Evolutionary conservation across 2,329 filamentous ascomycete genomes (phyloP).

Genomic region (Sclerotinia sclerotiorum): DNA sequence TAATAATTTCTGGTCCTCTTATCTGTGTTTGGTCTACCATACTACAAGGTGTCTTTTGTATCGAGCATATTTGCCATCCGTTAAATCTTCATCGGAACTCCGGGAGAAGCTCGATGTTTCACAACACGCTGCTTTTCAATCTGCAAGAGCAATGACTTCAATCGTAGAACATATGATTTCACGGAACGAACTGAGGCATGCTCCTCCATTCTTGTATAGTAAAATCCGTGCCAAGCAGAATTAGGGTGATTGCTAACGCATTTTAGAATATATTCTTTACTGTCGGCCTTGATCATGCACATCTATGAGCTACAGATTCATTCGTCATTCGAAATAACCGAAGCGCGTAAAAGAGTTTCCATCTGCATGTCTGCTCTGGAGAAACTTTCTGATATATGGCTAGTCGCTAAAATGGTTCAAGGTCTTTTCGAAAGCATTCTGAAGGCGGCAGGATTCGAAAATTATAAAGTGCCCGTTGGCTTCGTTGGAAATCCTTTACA

Average conservation of each 20-base stretch:
- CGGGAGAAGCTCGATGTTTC: slow-evolving; percentile 84
- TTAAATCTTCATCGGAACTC: slow-evolving; percentile 61
- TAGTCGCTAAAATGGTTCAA: slow-evolving; percentile 97
- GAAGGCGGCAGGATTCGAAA: slow-evolving; percentile 1
- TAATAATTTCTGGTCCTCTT: slow-evolving; percentile 84
- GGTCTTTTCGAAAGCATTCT: slow-evolving; percentile 94
- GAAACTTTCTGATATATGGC: slow-evolving; percentile 91
- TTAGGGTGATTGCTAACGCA: not conserved
- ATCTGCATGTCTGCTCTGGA: slow-evolving; percentile 92
- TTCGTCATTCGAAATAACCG: slow-evolving; percentile 79
- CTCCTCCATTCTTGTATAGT: slow-evolving; percentile 69
- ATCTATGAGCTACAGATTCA: slow-evolving; percentile 96
- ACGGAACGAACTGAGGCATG: slow-evolving; percentile 80
- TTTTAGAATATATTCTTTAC: slow-evolving; percentile 93
- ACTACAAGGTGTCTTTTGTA: slow-evolving; percentile 93
- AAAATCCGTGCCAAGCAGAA: not conserved
- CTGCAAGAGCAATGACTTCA: slow-evolving; percentile 91
- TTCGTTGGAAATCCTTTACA: not conserved
- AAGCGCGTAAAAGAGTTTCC: slow-evolving; percentile 79
- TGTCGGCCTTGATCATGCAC: slow-evolving; percentile 97
- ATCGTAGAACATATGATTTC: slow-evolving; percentile 85
- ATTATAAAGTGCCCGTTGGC: not conserved
- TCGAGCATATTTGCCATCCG: slow-evolving; percentile 91
- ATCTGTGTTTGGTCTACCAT: slow-evolving; percentile 93
- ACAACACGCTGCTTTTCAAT: slow-evolving; percentile 91